Base-by-base conservation (phyloP, 2,329 filamentous ascomycete species). In the Gaeumannomyces tritici region DNA sequence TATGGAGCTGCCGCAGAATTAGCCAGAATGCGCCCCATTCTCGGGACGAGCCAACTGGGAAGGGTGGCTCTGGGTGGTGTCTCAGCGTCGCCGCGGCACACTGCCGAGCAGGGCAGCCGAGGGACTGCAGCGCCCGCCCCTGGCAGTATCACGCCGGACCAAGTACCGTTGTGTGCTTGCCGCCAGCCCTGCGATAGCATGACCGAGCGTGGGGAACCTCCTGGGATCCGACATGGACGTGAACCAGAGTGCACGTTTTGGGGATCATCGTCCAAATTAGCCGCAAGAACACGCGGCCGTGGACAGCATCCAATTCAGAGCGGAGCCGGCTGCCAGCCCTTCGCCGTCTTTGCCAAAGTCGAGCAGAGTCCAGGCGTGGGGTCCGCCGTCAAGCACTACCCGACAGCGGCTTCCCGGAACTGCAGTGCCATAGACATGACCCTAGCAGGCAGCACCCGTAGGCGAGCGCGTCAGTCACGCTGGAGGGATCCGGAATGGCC, bases 401-500 rank as follows among this genome's bases (percentile, higher is more conserved):
- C n/a, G 11, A 15, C n/a, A 7, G 21, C 8, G n/a, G 21, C 42
- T 24, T 51, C 42, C 21, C 21, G 42, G 42, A 11, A n/a, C 1
- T 9, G 21, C 42, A 24, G 18, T 9, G 42, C 42, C 42, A 11
- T 47, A n/a, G 42, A 42, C 18, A 13, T 42, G 15, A 13, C 35
- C 35, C 35, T 6, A 42, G 11, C 42, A n/a, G 42, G 42, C 42
- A 7, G n/a, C 24, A 21, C 21, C 24, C 11, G 42, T 21, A 11
- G 18, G 4, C 42, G n/a, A 9, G 21, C 5, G n/a, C n/a, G 42
- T 24, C 21, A 3, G 42, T 21, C 18, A 51, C 8, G 9, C 21
- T 51, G 15, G 61, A 47, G 55, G n/a, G 55, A 63, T 61, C 62
- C 56, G 59, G 61, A 61, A 57, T 29, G 28, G 63, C 47, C 59